Base-by-base conservation (phyloP, 1,139 yeast genomes). In the Candida sanyaensis region DNA sequence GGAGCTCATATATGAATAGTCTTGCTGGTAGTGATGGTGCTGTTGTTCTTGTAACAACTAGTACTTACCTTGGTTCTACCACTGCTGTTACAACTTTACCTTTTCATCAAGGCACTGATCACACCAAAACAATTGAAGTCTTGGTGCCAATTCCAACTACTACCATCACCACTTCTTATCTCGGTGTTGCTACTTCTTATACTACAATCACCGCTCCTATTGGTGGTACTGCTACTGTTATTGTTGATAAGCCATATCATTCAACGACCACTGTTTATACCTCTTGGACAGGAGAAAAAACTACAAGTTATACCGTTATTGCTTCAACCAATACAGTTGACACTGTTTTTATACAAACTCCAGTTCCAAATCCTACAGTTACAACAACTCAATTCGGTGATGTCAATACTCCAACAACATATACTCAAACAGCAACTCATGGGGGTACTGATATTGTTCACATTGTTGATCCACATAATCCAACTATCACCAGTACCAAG, bases 21-120 rank as follows among this genome's bases (percentile, higher is more conserved):
- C 50, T 43, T 24, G 37, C 59, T n/a, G 60, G 51, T 9, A 48
- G 59, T 8, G 51, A 53, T 41, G 67, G 51, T 32, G 63, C 46
- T 7, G 54, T 57, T 4, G 50, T 53, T 10, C 5, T 31, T 24
- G 24, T 31, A 4, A 31, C 33, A 17, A 24, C 24, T 8, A 40
- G 36, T 11, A 40, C 43, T 23, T 23, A 23, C 6, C 10, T 24
- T 13, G 28, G 11, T 24, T 37, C 40, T 4, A 37, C 31, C 21
- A 62, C 69, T 8, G n/a, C 29, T 4, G 50, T 56, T 2, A 60
- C 63, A 4, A 65, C 69, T 17, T 49, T 56, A 12, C 61, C 62
- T 36, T 41, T n/a, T n/a, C n/a, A n/a, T n/a, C n/a, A n/a, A n/a
- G n/a, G n/a, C n/a, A n/a, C n/a, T n/a, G n/a, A n/a, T n/a, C n/a